Conservation (phyloP, 371 early-diverging fungal species). For the Circinella minor region DNA sequence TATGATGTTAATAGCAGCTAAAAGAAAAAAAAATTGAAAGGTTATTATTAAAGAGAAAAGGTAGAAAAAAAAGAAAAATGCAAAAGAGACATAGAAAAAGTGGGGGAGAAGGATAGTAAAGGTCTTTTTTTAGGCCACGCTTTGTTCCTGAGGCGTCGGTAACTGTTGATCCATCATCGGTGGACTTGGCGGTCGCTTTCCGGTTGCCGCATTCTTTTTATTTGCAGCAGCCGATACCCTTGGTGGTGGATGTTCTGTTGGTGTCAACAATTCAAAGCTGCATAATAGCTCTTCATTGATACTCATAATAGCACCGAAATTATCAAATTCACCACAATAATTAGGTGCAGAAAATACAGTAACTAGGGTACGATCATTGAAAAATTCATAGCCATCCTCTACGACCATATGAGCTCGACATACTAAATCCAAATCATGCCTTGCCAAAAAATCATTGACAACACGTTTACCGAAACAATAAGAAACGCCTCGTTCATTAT, state of each 20-base stretch:
- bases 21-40: not conserved
- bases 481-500: constrained; percentile 97
- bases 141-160: constrained; percentile 15
- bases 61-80: not conserved
- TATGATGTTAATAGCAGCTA: too few relatives aligned
- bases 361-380: constrained; percentile 92
- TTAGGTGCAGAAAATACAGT: constrained; percentile 99
- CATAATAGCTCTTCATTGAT: constrained; percentile 94
- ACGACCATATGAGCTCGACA: constrained; percentile 98
- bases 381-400: constrained; percentile 99
- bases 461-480: constrained; percentile 94
- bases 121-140: constrained; percentile 6
- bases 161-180: constrained; percentile 11
- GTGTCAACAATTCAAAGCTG: constrained; percentile 73
- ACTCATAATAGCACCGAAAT: constrained; percentile 96
- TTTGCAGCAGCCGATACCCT: not conserved
- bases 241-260: constrained; percentile 41
- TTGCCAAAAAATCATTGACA: constrained; percentile 82
- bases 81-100: not conserved
- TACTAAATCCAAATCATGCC: constrained; percentile 87
- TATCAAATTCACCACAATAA: constrained; percentile 99
- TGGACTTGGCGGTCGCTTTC: constrained; percentile 12
- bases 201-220: constrained; percentile 8
- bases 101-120: not conserved
- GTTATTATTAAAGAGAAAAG: too few relatives aligned